Percentiles rank a stretch among this genome's conserved stretches.
These are phyloP conservation scores for Striga hermonthica DNA, from an alignment of 305 asterid genomes.

Conservation along the genomic window DNA sequence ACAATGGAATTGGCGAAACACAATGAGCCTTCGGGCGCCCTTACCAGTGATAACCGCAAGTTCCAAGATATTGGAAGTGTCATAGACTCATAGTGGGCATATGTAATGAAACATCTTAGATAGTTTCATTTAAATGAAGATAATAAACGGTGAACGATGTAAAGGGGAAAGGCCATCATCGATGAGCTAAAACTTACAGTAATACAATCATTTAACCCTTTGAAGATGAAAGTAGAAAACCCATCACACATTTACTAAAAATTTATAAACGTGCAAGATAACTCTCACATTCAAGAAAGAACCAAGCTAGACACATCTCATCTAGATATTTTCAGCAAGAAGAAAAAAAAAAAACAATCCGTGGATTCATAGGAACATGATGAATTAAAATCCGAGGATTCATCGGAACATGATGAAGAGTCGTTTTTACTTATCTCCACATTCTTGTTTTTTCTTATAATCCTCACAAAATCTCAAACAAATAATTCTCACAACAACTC, in stretches of 20 bases:
- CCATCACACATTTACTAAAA: neutral
- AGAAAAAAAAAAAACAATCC: too few relatives aligned
- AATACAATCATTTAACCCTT: too few relatives aligned
- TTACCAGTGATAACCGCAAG: neutral
- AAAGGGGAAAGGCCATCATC: neutral
- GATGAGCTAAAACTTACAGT: too few relatives aligned
- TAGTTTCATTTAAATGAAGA: too few relatives aligned
- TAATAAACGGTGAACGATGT: neutral
- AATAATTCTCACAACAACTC: neutral
- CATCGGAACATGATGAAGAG: too few relatives aligned
- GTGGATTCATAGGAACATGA: too few relatives aligned
- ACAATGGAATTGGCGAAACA: neutral
- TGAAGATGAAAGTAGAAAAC: neutral
- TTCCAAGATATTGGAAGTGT: conserved; percentile 1
- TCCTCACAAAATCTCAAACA: neutral
- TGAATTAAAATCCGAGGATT: too few relatives aligned
- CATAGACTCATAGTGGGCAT: conserved; percentile 1
- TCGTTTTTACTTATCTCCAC: neutral
- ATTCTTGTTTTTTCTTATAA: neutral
- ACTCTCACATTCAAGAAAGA: neutral
- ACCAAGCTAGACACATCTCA: neutral
- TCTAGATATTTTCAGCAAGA: neutral
- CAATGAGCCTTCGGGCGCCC: neutral
- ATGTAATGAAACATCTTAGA: neutral
- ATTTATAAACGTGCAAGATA: neutral